Evolutionary conservation across 2,329 filamentous ascomycete species (phyloP).

Genomic region (Botrytis hyacinthi): DNA sequence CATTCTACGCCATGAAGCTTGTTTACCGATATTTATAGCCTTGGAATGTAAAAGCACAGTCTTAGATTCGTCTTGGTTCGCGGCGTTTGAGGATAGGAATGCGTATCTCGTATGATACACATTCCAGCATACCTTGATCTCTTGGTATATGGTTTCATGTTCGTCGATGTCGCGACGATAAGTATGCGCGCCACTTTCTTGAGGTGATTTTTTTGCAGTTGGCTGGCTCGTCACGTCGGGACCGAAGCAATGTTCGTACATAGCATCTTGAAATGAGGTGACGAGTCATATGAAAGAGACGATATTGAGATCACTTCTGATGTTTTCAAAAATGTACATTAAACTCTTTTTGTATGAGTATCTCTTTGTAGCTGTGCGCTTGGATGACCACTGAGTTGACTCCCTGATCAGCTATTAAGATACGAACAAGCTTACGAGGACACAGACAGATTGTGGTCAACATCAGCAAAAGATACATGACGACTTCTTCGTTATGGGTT

Average conservation of each 20-base stretch:
- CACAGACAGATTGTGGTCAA: background rate
- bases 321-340: background rate
- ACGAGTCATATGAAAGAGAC: background rate
- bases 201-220: background rate
- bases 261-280: background rate
- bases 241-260: background rate
- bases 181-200: background rate
- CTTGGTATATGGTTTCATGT: conserved; percentile 8
- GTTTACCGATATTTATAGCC: background rate
- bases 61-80: background rate
- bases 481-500: background rate
- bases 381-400: background rate
- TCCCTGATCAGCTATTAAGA: background rate
- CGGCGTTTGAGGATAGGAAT: background rate
- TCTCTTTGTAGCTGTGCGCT: background rate
- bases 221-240: background rate
- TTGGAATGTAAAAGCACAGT: background rate
- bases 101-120: background rate
- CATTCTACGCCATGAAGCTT: background rate
- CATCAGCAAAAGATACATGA: background rate
- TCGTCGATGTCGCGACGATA: background rate
- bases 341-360: background rate
- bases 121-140: background rate
- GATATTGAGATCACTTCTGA: background rate
- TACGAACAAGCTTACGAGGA: background rate